These are phyloP conservation scores for Ophiobolus disseminans DNA, from an alignment of 2,329 filamentous ascomycete genomes.

Conservation along the genomic window DNA sequence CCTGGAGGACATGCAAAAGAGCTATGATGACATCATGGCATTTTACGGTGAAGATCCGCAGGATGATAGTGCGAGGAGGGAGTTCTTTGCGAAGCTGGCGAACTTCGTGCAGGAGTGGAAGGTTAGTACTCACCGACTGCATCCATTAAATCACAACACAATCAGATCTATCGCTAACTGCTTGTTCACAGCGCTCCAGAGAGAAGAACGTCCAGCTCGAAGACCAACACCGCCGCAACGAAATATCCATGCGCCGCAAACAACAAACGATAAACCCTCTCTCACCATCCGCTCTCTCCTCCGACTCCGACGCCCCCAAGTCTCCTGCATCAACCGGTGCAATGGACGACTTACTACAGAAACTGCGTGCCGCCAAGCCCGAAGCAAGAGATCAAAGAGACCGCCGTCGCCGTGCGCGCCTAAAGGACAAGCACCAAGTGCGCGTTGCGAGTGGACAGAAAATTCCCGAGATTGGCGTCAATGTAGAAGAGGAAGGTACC, in stretches of 20 bases:
- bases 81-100: conserved; percentile 95
- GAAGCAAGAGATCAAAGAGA: conserved; percentile 90
- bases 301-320: conserved; percentile 52
- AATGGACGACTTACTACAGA: conserved; percentile 96
- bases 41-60: conserved; percentile 94
- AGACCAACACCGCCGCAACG: conserved; percentile 82
- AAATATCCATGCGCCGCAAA: conserved; percentile 92
- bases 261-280: conserved; percentile 60
- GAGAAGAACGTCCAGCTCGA: conserved; percentile 90
- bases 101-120: conserved; percentile 93
- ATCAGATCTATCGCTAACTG: not conserved
- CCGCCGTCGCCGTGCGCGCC: conserved; percentile 80
- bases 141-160: not conserved
- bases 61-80: conserved; percentile 90
- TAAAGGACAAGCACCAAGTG: conserved; percentile 90
- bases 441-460: conserved; percentile 88
- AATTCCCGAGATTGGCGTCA: conserved; percentile 75
- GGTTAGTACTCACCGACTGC: conserved; percentile 52
- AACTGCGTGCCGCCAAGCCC: conserved; percentile 89
- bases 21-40: conserved; percentile 93
- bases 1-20: conserved; percentile 87
- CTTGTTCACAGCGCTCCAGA: conserved; percentile 72
- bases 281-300: conserved; percentile 55
- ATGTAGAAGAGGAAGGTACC: conserved; percentile 51
- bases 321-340: conserved; percentile 80